Evolutionary conservation across 805 yeast species (phyloP).

Genomic region (Phaffomyces thermotolerans): DNA sequence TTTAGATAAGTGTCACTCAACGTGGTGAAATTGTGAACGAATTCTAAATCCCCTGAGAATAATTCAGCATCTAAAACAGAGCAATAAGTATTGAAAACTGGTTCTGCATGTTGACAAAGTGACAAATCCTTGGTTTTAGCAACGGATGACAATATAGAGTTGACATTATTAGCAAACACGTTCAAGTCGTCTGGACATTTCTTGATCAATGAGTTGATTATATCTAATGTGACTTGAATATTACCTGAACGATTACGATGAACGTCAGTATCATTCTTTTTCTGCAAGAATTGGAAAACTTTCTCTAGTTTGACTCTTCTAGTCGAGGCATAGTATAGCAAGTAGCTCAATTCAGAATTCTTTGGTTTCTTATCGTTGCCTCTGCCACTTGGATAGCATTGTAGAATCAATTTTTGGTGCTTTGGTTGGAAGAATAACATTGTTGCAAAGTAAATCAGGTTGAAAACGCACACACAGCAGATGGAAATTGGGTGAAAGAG

Average conservation of each 20-base stretch:
- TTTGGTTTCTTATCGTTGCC: slow-evolving; percentile 85
- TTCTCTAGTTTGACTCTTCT: slow-evolving; percentile 84
- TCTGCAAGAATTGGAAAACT: slow-evolving; percentile 63
- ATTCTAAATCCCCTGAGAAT: slow-evolving; percentile 57
- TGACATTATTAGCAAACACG: slow-evolving; percentile 65
- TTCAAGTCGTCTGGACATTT: slow-evolving; percentile 80
- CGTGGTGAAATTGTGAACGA: slow-evolving; percentile 39
- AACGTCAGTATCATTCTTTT: slow-evolving; percentile 55
- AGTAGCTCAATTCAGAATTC: slow-evolving; percentile 81
- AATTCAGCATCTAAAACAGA: slow-evolving; percentile 51
- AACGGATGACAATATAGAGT: slow-evolving; percentile 49
- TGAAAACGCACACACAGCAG: too few relatives aligned
- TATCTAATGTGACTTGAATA: slow-evolving; percentile 70
- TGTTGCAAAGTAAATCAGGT: neutral
- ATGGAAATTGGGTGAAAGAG: too few relatives aligned
- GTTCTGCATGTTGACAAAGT: slow-evolving; percentile 45
- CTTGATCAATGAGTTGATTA: slow-evolving; percentile 60
- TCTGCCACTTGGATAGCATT: slow-evolving; percentile 90
- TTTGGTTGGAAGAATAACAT: slow-evolving; percentile 53
- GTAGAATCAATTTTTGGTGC: slow-evolving; percentile 83
- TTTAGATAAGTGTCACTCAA: slow-evolving; percentile 26
- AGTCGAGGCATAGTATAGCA: slow-evolving; percentile 84
- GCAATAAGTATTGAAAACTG: slow-evolving; percentile 43
- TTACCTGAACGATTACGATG: slow-evolving; percentile 65
- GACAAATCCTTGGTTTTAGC: slow-evolving; percentile 52